These are phyloP conservation scores for Triticum timopheevii DNA, from an alignment of 176 grass and related monocot species.

Conservation along the genomic window DNA sequence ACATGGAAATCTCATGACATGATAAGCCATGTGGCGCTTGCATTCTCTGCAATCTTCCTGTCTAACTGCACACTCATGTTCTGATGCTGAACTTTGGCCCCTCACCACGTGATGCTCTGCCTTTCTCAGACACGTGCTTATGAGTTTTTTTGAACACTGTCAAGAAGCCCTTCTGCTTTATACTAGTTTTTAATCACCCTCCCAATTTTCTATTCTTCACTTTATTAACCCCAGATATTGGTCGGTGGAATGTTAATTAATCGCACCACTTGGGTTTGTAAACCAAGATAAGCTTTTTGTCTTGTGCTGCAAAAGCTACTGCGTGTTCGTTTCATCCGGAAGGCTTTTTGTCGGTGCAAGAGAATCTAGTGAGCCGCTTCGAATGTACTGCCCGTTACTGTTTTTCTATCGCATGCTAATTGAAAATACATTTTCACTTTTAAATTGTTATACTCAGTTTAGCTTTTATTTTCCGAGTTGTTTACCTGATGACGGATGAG, in stretches of 20 bases:
- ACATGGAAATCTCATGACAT: not conserved
- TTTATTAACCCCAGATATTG: not conserved
- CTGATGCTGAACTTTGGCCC: conserved; percentile 29
- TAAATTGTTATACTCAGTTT: no score
- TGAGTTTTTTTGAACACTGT: not conserved
- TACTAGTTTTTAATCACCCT: not conserved
- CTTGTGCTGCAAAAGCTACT: conserved; percentile 22
- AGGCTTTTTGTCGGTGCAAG: conserved; percentile 13
- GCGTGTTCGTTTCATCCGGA: conserved; percentile 5
- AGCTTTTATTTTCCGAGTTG: no score
- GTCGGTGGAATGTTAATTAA: conserved; percentile 37
- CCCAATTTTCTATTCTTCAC: no score
- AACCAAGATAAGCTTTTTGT: not conserved
- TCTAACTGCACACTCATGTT: conserved; percentile 24
- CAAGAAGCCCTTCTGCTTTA: not conserved
- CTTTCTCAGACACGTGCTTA: not conserved
- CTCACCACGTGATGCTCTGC: conserved; percentile 17
- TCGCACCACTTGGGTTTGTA: not conserved
- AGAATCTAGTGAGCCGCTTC: conserved; percentile 26
- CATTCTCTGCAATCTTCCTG: conserved; percentile 44
- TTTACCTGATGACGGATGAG: no score
- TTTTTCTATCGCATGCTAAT: no score
- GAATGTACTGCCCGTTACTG: no score
- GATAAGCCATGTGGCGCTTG: conserved; percentile 43
- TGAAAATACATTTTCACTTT: no score